phyloP scores from a whole-genome alignment of 1,139 yeast genomes.

The Saccharomyces pastorianus region DNA sequence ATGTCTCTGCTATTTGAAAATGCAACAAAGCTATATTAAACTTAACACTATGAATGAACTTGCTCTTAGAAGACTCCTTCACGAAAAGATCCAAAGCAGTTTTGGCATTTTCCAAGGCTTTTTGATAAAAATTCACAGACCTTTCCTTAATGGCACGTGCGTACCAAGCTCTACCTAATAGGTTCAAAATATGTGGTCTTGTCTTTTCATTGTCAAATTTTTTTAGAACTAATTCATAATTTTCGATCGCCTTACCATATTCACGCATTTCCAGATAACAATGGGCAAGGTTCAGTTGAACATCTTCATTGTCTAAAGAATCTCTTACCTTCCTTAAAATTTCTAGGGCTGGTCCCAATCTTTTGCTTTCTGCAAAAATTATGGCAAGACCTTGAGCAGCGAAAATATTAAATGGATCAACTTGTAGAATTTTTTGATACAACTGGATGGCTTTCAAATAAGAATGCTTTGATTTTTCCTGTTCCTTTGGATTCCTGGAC shows the following conservation, averaged over 20 bases:
- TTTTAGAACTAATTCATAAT: slow-evolving; percentile 70
- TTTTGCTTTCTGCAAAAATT: slow-evolving; percentile 80
- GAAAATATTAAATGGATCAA: slow-evolving; percentile 80
- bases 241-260: slow-evolving; percentile 78
- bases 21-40: slow-evolving; percentile 82
- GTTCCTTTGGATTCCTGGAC: slow-evolving; percentile 35
- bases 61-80: slow-evolving; percentile 26
- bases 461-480: slow-evolving; percentile 67
- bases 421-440: slow-evolving; percentile 76
- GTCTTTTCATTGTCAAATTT: slow-evolving; percentile 53
- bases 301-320: slow-evolving; percentile 74
- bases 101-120: slow-evolving; percentile 55
- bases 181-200: slow-evolving; percentile 50
- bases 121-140: slow-evolving; percentile 49
- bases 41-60: slow-evolving; percentile 42
- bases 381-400: slow-evolving; percentile 98
- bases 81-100: slow-evolving; percentile 44
- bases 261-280: slow-evolving; percentile 77
- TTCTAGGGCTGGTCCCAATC: slow-evolving; percentile 69
- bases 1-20: slow-evolving; percentile 78
- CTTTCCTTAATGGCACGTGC: slow-evolving; percentile 68
- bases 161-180: slow-evolving; percentile 87
- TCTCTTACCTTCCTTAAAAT: slow-evolving; percentile 86
- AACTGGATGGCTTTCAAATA: slow-evolving; percentile 84
- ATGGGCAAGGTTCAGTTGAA: slow-evolving; percentile 82